A percentile compares a stretch with the other conserved stretches of the same genome.
Conservation (phyloP, 805 yeast genomes). For the Candida coquimbonensis region DNA sequence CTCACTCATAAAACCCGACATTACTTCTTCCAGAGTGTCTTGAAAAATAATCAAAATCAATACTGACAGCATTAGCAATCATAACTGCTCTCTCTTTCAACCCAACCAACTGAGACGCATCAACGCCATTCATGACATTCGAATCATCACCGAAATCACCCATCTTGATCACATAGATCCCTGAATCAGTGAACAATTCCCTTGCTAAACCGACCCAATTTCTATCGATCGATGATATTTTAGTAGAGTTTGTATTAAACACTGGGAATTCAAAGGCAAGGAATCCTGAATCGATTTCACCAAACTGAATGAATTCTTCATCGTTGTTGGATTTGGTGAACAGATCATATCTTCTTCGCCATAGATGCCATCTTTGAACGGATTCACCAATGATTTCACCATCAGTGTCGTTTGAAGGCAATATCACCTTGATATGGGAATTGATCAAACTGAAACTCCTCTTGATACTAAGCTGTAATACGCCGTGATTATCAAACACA, state of each 20-base stretch:
- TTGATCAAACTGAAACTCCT: slow-evolving; percentile 87
- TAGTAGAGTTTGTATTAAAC: slow-evolving; percentile 44
- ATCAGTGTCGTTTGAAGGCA: not conserved
- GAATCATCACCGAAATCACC: slow-evolving; percentile 46
- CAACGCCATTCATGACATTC: slow-evolving; percentile 14
- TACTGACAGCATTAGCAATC: slow-evolving; percentile 81
- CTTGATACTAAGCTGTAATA: slow-evolving; percentile 54
- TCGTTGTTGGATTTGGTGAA: slow-evolving; percentile 28
- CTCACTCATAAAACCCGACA: slow-evolving; percentile 2
- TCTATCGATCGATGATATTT: slow-evolving; percentile 75
- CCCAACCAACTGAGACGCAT: slow-evolving; percentile 40
- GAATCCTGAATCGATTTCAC: slow-evolving; percentile 80
- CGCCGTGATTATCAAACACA: slow-evolving; percentile 58
- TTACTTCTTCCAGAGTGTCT: slow-evolving; percentile 58
- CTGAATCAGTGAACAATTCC: slow-evolving; percentile 91
- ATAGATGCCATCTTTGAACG: slow-evolving; percentile 89
- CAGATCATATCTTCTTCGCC: slow-evolving; percentile 85
- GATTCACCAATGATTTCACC: slow-evolving; percentile 63
- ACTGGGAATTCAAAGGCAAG: slow-evolving; percentile 84
- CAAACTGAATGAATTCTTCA: slow-evolving; percentile 63
- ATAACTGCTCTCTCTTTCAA: slow-evolving; percentile 81
- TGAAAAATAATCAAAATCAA: slow-evolving; percentile 96
- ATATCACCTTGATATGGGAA: slow-evolving; percentile 69
- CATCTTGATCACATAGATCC: slow-evolving; percentile 82
- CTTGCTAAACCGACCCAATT: slow-evolving; percentile 95